Evolutionary conservation across 768 basidiomycete genomes (phyloP), one percentile per base, ranked within the genome.

Genomic region (Tulasnella sp.): DNA sequence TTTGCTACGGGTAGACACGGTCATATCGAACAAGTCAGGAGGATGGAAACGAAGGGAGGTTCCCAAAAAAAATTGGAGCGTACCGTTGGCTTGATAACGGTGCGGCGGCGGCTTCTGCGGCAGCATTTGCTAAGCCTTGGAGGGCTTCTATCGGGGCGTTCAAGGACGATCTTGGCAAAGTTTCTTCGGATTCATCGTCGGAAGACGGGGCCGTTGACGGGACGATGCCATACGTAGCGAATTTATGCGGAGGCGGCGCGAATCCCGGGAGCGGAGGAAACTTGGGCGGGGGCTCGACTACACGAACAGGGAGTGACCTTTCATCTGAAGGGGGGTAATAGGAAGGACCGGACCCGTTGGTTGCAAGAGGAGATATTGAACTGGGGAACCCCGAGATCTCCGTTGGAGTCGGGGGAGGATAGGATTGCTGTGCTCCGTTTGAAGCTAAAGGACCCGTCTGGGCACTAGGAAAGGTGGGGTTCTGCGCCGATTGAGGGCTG

Each of bases 121-220:
- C 96, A 0, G 96, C 96, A 81, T 97, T 96, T 37, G 96, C 96
- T 72, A 97, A 86, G 2, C 94, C 94, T 82, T 97, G 94, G 42
- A 98, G 85, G 15, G 96, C 96, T 81, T 97, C 94, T 75, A 97
- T 96, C 0, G 96, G 96, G 0, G 96, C 94, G 78, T 93, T 94
- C 78, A 97, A 85, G 39, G 92, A 89, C 49, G 91, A 88, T 40
- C 94, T 88, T 19, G 94, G 93, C 15, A 96, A 85, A 0, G 94
- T 91, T 72, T 96, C 94, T 81, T 96, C 94, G 0, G 93, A 93
- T 83, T 96, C 94, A 81, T 95, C 95, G 78, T 96, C 94, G 58
- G 93, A 94, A 0, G 93, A 94, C 8, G 92, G 89, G 15, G 92
- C 87, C 5, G 93, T 90, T 83, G 91, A 91, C 19, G 93, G 90